These are phyloP conservation scores for Termitomyces sp. DNA, from an alignment of 1,284 basidiomycete species.

Conservation along the genomic window DNA sequence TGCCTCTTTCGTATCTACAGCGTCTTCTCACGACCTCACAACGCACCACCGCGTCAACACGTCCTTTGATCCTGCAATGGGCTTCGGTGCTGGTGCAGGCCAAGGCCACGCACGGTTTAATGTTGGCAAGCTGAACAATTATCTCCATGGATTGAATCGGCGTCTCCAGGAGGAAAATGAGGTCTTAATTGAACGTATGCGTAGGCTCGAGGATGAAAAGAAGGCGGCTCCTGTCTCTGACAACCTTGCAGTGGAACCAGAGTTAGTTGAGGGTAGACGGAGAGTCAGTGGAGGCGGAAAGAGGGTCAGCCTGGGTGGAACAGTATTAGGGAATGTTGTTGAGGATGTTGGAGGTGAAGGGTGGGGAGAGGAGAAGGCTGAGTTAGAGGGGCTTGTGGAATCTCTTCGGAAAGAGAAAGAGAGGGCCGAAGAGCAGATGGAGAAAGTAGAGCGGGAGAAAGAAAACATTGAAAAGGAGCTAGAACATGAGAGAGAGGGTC, in stretches of 20 bases:
- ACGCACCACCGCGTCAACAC: constrained; percentile 76
- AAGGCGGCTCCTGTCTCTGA: constrained; percentile 29
- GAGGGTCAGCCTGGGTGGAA: constrained; percentile 47
- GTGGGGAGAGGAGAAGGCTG: constrained; percentile 64
- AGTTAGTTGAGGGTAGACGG: constrained; percentile 13
- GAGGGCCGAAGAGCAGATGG: constrained; percentile 34
- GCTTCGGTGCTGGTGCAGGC: constrained; percentile 54
- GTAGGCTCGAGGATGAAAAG: constrained; percentile 42
- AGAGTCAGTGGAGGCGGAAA: constrained; percentile 31
- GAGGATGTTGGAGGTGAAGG: constrained; percentile 55
- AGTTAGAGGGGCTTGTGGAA: constrained; percentile 47
- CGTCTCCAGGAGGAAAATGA: constrained; percentile 80
- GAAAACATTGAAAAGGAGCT: constrained; percentile 37
- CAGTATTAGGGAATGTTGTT: constrained; percentile 50
- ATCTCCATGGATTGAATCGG: constrained; percentile 76
- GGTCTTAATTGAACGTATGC: constrained; percentile 46
- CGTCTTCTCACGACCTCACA: constrained; percentile 81
- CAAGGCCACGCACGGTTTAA: constrained; percentile 69
- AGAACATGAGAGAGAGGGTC: constrained; percentile 49
- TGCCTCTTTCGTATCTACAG: constrained; percentile 68
- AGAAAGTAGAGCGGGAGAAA: constrained; percentile 32
- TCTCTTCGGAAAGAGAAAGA: constrained; percentile 44
- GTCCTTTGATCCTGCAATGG: constrained; percentile 76
- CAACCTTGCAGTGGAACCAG: constrained; percentile 10
- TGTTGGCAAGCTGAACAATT: constrained; percentile 74